Evolutionary conservation across 345 rosid species (phyloP), one percentile per base, ranked within the genome.

Genomic region (Citropsis articulata): DNA sequence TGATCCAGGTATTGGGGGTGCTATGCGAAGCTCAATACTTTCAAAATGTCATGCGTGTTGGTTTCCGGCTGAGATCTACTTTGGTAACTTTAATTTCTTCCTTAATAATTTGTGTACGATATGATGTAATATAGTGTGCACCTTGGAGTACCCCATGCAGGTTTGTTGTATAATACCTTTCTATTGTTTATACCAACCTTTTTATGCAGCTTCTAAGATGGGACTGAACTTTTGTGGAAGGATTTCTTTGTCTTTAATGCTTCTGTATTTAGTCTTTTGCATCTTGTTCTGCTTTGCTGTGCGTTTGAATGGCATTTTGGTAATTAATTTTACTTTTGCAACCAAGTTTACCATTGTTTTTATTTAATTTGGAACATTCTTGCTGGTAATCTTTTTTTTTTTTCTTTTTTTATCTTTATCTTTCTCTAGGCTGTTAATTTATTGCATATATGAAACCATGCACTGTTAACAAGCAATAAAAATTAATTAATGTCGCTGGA

Each of bases 21-120:
- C 84, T 96, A 73, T 90, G 71, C 81, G 99, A 96, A 90, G 99
- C 97, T 80, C 99, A 96, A 69, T 96, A 96, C 86, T 96, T 96
- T 83, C 99, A 96, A 85, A 92, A 92, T 89, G 99, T 94, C 81
- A 96, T 96, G 98, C 97, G 99, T 76, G 95, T 91, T 80, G 99
- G 99, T 71, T 96, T 83, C 82, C 95, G 95, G 79, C 88, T 96
- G 72, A 89, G 99, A 84, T 85, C 99, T 67, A 89, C 98, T 71
- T 78, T 96, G 97, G 99, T 94, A 88, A 90, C 76, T 81, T 81
- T 45, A 35, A 36, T 83, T 76, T 77, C 62, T 76, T 50, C 42
- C 42, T 38, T 27, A 22, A 16, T 72, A 66, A 31, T n/a, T 69
- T 75, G 75, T 75, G 56, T 76, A 61, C 8, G 33, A 57, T 77